Evolutionary conservation across 345 rosid species (phyloP).

Genomic region (Lepidium aucheri): DNA sequence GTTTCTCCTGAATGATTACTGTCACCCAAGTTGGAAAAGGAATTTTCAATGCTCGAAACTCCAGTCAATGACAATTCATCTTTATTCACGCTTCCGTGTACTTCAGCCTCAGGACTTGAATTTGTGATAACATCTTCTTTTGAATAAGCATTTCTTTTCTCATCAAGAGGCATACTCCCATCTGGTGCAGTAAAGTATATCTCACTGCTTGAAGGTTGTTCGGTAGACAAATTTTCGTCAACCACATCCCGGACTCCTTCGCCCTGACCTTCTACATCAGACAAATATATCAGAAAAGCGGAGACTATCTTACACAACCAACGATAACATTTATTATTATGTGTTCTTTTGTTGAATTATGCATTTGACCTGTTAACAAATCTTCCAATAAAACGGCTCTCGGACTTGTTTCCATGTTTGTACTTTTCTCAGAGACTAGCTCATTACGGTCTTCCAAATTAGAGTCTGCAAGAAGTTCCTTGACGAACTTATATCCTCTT

Average conservation of each 20-base stretch:
- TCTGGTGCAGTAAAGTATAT: background rate
- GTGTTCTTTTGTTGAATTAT: background rate
- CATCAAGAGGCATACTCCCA: slow-evolving; percentile 3
- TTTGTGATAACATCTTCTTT: background rate
- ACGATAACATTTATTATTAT: background rate
- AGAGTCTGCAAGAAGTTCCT: slow-evolving; percentile 52
- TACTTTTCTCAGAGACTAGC: slow-evolving; percentile 6
- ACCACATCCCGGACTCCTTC: slow-evolving; percentile 16
- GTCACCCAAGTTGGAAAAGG: background rate
- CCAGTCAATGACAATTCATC: slow-evolving; percentile 19
- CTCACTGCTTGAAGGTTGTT: background rate
- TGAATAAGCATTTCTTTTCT: background rate
- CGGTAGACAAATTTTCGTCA: background rate
- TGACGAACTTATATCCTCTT: slow-evolving; percentile 70
- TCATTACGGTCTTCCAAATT: slow-evolving; percentile 19
- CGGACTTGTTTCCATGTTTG: slow-evolving; percentile 14
- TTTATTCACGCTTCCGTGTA: background rate
- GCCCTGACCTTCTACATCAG: slow-evolving; percentile 35
- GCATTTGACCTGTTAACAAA: slow-evolving; percentile 36
- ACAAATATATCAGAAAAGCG: background rate
- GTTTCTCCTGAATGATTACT: slow-evolving; percentile 8
- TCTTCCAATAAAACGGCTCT: slow-evolving; percentile 1
- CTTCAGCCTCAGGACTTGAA: background rate
- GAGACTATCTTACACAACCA: background rate
- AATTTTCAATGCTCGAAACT: background rate